These are phyloP conservation scores for Russula abietina DNA, from an alignment of 768 basidiomycete species.

Conservation along the genomic window DNA sequence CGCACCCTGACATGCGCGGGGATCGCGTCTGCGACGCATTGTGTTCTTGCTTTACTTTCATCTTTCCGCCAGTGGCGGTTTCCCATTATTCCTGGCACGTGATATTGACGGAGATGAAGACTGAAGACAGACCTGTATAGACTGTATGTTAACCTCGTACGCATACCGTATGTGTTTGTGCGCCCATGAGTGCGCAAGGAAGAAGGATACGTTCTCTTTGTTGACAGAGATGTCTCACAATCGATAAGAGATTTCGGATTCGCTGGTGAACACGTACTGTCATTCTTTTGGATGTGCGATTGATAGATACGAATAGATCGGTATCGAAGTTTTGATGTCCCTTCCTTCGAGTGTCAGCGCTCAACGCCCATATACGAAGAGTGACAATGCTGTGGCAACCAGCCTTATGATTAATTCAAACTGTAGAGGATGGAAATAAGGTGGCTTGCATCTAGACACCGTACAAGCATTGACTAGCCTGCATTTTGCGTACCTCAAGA, in stretches of 20 bases:
- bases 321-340: background rate
- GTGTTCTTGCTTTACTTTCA: background rate
- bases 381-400: background rate
- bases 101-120: conserved; percentile 2
- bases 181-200: background rate
- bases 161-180: background rate
- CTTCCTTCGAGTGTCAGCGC: background rate
- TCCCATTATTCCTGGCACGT: background rate
- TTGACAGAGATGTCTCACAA: background rate
- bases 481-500: background rate
- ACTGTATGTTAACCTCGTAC: background rate
- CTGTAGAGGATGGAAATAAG: background rate
- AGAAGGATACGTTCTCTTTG: background rate
- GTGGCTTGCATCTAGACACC: background rate
- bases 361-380: background rate
- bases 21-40: background rate
- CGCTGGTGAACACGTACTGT: background rate
- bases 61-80: background rate
- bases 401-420: background rate
- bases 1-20: background rate
- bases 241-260: background rate
- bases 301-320: background rate
- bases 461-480: background rate
- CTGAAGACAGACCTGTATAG: background rate
- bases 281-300: background rate